Evolutionary conservation across 495 filamentous ascomycete genomes (phyloP), one percentile per base, ranked within the genome.

Genomic region (Pseudevernia furfuracea): DNA sequence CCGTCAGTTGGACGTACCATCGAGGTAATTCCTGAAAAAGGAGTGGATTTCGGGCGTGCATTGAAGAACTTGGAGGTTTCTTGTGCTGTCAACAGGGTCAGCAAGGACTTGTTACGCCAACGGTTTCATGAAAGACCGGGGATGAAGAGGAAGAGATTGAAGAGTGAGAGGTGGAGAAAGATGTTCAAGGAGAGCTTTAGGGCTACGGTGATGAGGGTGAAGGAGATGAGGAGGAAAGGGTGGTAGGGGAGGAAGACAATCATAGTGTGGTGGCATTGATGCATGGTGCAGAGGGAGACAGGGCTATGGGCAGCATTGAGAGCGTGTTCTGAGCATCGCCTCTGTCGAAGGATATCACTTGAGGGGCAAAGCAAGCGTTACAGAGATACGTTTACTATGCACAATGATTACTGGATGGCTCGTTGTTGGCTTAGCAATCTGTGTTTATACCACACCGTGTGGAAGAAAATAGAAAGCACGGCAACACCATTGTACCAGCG

Each of bases 131-230:
- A 92, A 78, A 75, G 88, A 57, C 80, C 82, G 4, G 88, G 87
- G 6, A 71, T 89, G 73, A 90, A 90, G 81, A 79, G 85, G 72
- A 92, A 91, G 81, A 80, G 89, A 69, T 70, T 88, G 66, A 76
- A 75, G 75, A 83, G 81, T 46, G 76, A 87, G 77, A 80, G 89
- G 65, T 90, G 87, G 84, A 76, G 80, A 74, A 74, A 46, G 73
- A 78, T 81, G 62, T 93, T 93, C 72, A 83, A 80, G 77, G 72
- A 72, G 34, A 86, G 84, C 19, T 91, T 92, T 72, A 78, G 73
- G 70, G 79, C 78, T 23, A 80, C 83, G 44, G 77, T 88, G 30
- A 64, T 60, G 39, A 79, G 86, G 71, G 87, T 87, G 6, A 80
- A 81, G 70, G 79, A 85, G 72, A 79, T 93, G 78, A 86, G 80